Conservation (phyloP, 225 moss, liverwort and hornwort species). For the Pseudoscleropodium purum region DNA sequence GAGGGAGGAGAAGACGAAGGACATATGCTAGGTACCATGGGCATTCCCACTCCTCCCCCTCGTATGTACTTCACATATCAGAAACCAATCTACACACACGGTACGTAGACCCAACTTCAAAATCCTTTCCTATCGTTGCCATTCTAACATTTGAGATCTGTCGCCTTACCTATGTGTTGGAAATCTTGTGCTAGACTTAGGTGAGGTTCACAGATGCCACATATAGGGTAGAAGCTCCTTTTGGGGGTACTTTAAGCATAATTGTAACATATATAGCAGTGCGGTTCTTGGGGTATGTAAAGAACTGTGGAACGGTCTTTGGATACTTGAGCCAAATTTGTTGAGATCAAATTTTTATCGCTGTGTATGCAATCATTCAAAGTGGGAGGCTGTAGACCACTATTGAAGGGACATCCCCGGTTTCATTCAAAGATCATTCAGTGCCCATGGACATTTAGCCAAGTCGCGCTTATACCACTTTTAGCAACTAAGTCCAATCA, state of each 20-base stretch:
- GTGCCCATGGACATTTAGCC: not conserved
- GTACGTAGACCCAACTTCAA: not conserved
- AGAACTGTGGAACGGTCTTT: not conserved
- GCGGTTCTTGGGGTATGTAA: not conserved
- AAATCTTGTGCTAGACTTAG: not conserved
- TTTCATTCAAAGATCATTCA: not conserved
- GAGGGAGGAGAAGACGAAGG: conserved; percentile 29
- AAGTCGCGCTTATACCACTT: not conserved
- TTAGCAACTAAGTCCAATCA: not conserved
- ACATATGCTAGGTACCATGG: conserved; percentile 49
- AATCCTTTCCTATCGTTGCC: not conserved
- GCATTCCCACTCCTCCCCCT: conserved; percentile 60
- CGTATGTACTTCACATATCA: conserved; percentile 65
- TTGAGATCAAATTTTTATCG: not conserved
- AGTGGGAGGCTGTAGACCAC: not conserved
- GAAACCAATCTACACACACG: conserved; percentile 61
- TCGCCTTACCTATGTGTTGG: not conserved
- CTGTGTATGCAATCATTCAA: not conserved
- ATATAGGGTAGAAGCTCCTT: not conserved
- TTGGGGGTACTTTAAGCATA: not conserved
- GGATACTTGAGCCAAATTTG: not conserved
- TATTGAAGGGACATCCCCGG: not conserved
- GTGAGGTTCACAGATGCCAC: not conserved
- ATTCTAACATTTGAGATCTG: not conserved
- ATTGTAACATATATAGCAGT: not conserved